These are phyloP conservation scores for Scheffersomyces cryptocercus DNA, from an alignment of 1,139 yeast species.

Conservation along the genomic window DNA sequence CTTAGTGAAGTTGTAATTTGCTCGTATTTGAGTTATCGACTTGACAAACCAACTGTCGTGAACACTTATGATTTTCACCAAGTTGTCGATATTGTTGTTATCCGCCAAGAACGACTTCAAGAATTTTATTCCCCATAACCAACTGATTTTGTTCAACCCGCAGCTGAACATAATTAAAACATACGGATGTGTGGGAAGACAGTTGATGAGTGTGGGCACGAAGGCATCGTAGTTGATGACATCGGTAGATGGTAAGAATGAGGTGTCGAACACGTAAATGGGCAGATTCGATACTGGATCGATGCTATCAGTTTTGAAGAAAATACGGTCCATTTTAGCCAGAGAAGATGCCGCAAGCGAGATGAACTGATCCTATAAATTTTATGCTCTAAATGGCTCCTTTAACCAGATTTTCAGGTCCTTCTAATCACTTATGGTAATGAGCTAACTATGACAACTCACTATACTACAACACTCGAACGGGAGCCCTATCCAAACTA, in stretches of 20 bases:
- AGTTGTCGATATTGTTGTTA: conserved; percentile 39
- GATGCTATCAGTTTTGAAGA: conserved; percentile 56
- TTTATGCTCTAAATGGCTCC: no score
- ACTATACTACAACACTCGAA: no score
- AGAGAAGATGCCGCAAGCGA: no score
- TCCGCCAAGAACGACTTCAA: conserved; percentile 67
- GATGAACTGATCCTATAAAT: no score
- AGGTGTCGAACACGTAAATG: conserved; percentile 71
- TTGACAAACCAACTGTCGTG: conserved; percentile 92
- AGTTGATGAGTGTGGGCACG: conserved; percentile 38
- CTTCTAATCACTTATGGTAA: no score
- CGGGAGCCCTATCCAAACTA: no score
- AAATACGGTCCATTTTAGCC: conserved; percentile 48
- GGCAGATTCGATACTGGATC: conserved; percentile 69
- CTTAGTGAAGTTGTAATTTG: conserved; percentile 46
- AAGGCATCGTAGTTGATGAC: conserved; percentile 41
- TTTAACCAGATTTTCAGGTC: no score
- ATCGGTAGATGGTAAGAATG: conserved; percentile 66
- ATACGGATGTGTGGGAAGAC: conserved; percentile 58
- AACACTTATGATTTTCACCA: conserved; percentile 71
- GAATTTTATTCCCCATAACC: conserved; percentile 82
- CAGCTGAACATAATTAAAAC: conserved; percentile 75
- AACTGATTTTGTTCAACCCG: conserved; percentile 65
- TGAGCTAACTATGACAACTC: no score
- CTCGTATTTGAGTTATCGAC: conserved; percentile 72